Percentiles rank a stretch among this genome's conserved stretches.
Conservation (phyloP, 176 grass and related monocot genomes). For the Triticum turgidum region DNA sequence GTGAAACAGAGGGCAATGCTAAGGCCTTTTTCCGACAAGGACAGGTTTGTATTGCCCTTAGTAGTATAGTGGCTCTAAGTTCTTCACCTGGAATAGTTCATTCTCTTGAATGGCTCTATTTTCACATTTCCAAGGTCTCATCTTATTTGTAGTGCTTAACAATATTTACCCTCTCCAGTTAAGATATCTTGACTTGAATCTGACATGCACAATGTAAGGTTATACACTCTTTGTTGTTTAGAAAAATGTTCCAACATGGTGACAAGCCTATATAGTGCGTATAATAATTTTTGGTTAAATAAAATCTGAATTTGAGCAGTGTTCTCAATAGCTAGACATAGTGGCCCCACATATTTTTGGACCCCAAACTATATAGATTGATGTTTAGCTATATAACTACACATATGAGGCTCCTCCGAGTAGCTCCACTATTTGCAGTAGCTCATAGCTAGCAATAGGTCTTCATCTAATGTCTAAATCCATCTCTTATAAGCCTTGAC, state of each 20-base stretch:
- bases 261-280: neutral
- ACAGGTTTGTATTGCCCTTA: slow-evolving; percentile 53
- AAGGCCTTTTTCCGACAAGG: slow-evolving; percentile 99
- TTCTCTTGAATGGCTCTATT: neutral
- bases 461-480: neutral
- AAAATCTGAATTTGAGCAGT: no score
- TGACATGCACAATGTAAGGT: neutral
- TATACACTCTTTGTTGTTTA: neutral
- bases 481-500: neutral
- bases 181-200: neutral
- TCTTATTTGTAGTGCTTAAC: neutral
- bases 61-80: neutral
- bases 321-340: neutral
- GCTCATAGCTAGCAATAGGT: neutral
- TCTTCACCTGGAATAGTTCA: neutral
- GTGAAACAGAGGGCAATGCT: slow-evolving; percentile 93
- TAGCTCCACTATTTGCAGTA: neutral
- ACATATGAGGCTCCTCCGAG: neutral
- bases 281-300: no score
- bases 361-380: no score
- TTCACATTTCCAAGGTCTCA: neutral
- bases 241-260: neutral
- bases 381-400: neutral
- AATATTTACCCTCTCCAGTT: neutral
- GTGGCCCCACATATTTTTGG: neutral